Evolutionary conservation across 139 green algal genomes (phyloP), one percentile per base, ranked within the genome.

Genomic region (Tetratostichococcus sp.): DNA sequence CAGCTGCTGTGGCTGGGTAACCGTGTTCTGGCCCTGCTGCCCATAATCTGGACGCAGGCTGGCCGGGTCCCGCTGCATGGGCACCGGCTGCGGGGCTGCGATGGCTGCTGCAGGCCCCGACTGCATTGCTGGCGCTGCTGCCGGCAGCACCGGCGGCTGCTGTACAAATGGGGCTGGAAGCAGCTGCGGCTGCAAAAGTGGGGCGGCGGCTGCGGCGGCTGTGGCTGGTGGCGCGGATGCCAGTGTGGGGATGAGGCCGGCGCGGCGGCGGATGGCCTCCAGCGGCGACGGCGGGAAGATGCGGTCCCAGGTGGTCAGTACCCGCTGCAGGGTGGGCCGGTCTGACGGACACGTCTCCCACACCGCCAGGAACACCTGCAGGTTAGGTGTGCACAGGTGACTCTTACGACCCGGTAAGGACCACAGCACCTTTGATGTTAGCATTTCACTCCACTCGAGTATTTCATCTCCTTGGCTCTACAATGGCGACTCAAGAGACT

Each of bases 251-350:
- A 26, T 66, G 43, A 80, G 35, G 1, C n/a, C 31, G 28, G 75
- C 30, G 14, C 72, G 65, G 1, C 32, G 39, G 4, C 67, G 43
- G 21, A 93, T 82, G 25, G 65, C 73, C 1, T 74, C 58, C 19
- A 93, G 78, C 43, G 86, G 35, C 16, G 58, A 26, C 0, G 67
- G 26, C 17, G 86, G 72, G 35, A 92, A 89, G n/a, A 92, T 69
- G 25, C 62, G 65, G 2, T 30, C 31, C 88, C 88, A 93, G 1
- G 86, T 92, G 23, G 28, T 30, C 69, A 89, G 78, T 62, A 94
- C 75, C 35, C 86, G 87, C 34, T 74, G 65, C 28, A 94, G 69
- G 0, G 79, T 62, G 5, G 39, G 33, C 28, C 82, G 85, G 62
- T 79, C 32, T 21, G 75, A 43, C 31, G 72, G 82, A 25, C 77